Conservation (phyloP, 176 grass and related monocot species). For the Carex scoparia region DNA sequence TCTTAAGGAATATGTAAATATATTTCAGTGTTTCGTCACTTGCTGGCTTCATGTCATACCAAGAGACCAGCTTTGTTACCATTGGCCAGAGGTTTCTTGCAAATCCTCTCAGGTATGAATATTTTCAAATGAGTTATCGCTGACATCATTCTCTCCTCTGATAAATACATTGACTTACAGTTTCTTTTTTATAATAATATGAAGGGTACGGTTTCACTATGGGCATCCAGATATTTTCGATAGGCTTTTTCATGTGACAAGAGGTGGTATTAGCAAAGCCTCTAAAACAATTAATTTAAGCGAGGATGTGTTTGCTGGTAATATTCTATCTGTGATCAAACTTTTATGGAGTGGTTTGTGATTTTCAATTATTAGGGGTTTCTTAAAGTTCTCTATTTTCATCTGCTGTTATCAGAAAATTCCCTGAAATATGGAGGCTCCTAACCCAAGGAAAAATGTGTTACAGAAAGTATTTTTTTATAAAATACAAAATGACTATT, state of each 20-base stretch:
- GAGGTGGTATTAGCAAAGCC: constrained; percentile 95
- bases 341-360: background rate
- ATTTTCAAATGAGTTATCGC: background rate
- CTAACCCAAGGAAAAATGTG: background rate
- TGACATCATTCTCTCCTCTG: background rate
- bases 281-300: constrained; percentile 98
- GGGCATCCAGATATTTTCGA: constrained; percentile 95
- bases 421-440: background rate
- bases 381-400: background rate
- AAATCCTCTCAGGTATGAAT: constrained; percentile 72
- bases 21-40: constrained; percentile 88
- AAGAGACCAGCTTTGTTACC: constrained; percentile 98
- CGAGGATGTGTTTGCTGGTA: constrained; percentile 96
- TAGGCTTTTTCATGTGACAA: constrained; percentile 84
- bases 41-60: constrained; percentile 98
- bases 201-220: constrained; percentile 95
- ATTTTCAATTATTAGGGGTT: background rate
- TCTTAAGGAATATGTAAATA: constrained; percentile 12
- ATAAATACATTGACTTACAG: background rate
- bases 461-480: background rate
- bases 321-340: constrained; percentile 9
- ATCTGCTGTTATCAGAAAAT: background rate
- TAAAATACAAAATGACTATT: background rate
- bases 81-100: constrained; percentile 98
- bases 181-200: constrained; percentile 9